These are phyloP conservation scores for Rhodotorula diobovata DNA, from an alignment of 768 basidiomycete species.

Conservation along the genomic window DNA sequence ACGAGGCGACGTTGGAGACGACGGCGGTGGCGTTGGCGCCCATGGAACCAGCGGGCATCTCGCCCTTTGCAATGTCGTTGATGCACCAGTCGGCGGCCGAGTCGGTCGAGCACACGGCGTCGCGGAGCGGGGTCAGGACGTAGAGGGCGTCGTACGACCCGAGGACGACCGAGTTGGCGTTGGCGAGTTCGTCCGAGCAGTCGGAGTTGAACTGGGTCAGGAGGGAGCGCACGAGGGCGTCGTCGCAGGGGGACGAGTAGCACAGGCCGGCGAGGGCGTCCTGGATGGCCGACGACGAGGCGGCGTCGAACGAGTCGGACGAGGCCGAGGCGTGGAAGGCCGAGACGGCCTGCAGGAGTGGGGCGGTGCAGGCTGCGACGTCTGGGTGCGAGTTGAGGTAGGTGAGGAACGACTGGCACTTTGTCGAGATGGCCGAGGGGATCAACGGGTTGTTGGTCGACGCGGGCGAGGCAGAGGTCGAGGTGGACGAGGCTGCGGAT, in stretches of 20 bases:
- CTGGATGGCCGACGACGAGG: conserved; percentile 33
- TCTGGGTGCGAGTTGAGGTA: conserved; percentile 59
- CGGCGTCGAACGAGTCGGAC: conserved; percentile 46
- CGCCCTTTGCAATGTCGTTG: conserved; percentile 51
- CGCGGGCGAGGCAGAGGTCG: neutral
- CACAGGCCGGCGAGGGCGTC: conserved; percentile 56
- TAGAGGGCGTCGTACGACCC: conserved; percentile 77
- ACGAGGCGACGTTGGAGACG: conserved; percentile 41
- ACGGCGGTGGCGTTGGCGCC: conserved; percentile 28
- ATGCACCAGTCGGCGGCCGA: conserved; percentile 67
- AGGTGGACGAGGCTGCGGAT: neutral
- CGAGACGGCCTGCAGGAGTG: conserved; percentile 55
- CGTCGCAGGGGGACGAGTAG: conserved; percentile 48
- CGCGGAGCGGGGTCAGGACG: conserved; percentile 59
- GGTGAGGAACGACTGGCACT: conserved; percentile 57
- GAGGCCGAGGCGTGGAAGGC: conserved; percentile 51
- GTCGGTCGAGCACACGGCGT: conserved; percentile 72
- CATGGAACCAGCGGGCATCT: conserved; percentile 38
- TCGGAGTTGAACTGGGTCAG: conserved; percentile 66
- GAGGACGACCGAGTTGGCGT: conserved; percentile 44
- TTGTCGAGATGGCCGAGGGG: conserved; percentile 34
- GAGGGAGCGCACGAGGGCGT: conserved; percentile 57
- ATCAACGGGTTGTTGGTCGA: conserved; percentile 32
- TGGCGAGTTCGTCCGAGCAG: conserved; percentile 68
- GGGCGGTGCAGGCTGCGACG: conserved; percentile 52